Evolutionary conservation across 2,329 filamentous ascomycete genomes (phyloP).

Genomic region (Elsinoe fawcettii): DNA sequence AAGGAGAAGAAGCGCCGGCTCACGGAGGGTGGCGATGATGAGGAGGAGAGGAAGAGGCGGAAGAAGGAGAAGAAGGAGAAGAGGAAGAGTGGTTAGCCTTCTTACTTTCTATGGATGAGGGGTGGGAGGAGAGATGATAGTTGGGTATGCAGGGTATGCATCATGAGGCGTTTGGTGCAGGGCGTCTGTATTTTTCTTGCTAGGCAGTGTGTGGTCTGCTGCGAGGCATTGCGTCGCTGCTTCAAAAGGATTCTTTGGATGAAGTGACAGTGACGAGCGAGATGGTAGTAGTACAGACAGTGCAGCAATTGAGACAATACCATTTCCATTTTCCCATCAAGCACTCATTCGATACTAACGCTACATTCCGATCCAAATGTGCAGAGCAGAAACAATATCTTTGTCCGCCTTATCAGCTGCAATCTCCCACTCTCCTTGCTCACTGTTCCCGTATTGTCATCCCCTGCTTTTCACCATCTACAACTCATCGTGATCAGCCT

Average conservation of each 20-base stretch:
- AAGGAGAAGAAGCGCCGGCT: constrained; percentile 21
- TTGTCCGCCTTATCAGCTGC: not conserved
- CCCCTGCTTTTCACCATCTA: constrained; percentile 40
- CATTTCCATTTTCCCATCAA: constrained; percentile 1
- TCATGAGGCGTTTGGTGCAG: not conserved
- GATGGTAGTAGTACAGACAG: not conserved
- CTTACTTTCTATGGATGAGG: not conserved
- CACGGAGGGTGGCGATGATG: not conserved
- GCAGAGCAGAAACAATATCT: not conserved
- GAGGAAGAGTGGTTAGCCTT: constrained; percentile 12
- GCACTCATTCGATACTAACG: not conserved
- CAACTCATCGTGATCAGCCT: constrained; percentile 62
- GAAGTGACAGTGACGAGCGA: too few species aligned
- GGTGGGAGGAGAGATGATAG: not conserved
- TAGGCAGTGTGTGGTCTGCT: not conserved
- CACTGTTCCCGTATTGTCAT: too few species aligned
- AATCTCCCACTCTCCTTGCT: not conserved
- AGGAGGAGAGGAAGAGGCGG: constrained; percentile 13
- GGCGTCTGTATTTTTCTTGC: not conserved
- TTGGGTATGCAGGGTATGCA: not conserved
- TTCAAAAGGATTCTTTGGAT: too few species aligned
- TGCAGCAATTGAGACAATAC: constrained; percentile 7
- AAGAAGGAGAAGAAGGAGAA: constrained; percentile 17
- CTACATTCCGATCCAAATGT: not conserved
- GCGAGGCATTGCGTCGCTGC: not conserved